phyloP scores from a whole-genome alignment of 106 monocot species.

The Allium sativum region DNA sequence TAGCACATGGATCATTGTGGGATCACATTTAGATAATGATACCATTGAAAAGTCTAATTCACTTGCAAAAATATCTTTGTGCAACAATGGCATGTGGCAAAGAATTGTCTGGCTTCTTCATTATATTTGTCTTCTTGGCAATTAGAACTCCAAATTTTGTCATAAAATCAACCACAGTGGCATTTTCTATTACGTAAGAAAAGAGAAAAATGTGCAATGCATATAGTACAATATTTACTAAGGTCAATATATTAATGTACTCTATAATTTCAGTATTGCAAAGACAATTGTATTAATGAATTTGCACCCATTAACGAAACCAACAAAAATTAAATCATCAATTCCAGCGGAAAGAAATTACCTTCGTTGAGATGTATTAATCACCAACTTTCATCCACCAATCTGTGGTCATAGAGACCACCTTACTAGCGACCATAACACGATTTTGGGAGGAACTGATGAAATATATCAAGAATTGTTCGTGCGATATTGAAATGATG shows the following conservation, averaged over 20 bases:
- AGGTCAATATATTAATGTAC: constrained; percentile 51
- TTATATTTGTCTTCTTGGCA: constrained; percentile 37
- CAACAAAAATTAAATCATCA: too few relatives aligned
- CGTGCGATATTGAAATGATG: too few relatives aligned
- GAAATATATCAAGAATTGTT: too few relatives aligned
- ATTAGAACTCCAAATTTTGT: constrained; percentile 63
- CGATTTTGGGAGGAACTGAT: too few relatives aligned
- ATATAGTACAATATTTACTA: constrained; percentile 79
- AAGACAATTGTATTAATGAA: background rate
- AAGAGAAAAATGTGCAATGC: constrained; percentile 68
- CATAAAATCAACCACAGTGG: constrained; percentile 49
- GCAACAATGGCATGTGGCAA: background rate
- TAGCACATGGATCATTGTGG: constrained; percentile 26
- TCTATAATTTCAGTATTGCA: background rate
- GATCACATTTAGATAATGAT: constrained; percentile 25
- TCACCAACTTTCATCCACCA: too few relatives aligned
- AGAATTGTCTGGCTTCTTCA: constrained; percentile 1
- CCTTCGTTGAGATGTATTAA: too few relatives aligned
- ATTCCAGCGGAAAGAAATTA: too few relatives aligned
- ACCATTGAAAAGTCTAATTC: constrained; percentile 69
- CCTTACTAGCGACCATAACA: too few relatives aligned
- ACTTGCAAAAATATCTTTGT: constrained; percentile 33
- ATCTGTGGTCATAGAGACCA: too few relatives aligned
- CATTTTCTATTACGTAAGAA: constrained; percentile 27
- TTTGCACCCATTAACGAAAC: too few relatives aligned